Evolutionary conservation across 1,139 yeast genomes (phyloP), one percentile per base, ranked within the genome.

Genomic region (Lodderomyces oxycetoniae): DNA sequence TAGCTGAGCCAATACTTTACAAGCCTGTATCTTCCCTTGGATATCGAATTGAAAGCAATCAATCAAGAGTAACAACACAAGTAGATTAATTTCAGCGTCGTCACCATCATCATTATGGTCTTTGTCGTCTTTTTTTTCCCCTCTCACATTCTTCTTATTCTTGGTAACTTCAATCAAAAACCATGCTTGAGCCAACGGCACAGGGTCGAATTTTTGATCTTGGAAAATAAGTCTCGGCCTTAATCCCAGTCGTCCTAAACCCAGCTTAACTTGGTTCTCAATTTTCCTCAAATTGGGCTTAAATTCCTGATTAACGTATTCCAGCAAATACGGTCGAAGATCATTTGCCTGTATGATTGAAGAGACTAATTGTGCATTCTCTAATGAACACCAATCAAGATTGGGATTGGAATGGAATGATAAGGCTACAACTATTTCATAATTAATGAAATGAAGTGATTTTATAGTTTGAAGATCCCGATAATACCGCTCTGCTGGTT

Each of bases 31-130:
- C 42, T 77, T 75, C 34, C 65, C 54, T 5, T 44, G 42, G 0
- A 71, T 61, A 16, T 72, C 74, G 34, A 67, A 65, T 45, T 77
- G 82, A 14, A 75, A 49, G 8, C 74, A 50, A 39, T 74, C 74
- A 16, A 78, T 50, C 4, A 63, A 54, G 7, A 76, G 66, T 1
- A 83, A 74, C 0, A 77, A 56, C 1, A 74, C 41, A 4, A 71
- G 38, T 19, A 71, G 56, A 76, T 79, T 73, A 35, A 61, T 41
- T 4, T 50, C 41, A 17, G 49, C 40, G 12, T 40, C 44, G 0
- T 36, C 30, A n/a, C n/a, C n/a, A n/a, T n/a, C n/a, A n/a, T n/a
- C n/a, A n/a, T n/a, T n/a, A n/a, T n/a, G n/a, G n/a, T n/a, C n/a
- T n/a, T n/a, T n/a, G n/a, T n/a, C n/a, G n/a, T n/a, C n/a, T n/a